A percentile compares a stretch with the other conserved stretches of the same genome.
Evolutionary conservation across 2,329 filamentous ascomycete genomes (phyloP).

Genomic region (Aureobasidium sp.): DNA sequence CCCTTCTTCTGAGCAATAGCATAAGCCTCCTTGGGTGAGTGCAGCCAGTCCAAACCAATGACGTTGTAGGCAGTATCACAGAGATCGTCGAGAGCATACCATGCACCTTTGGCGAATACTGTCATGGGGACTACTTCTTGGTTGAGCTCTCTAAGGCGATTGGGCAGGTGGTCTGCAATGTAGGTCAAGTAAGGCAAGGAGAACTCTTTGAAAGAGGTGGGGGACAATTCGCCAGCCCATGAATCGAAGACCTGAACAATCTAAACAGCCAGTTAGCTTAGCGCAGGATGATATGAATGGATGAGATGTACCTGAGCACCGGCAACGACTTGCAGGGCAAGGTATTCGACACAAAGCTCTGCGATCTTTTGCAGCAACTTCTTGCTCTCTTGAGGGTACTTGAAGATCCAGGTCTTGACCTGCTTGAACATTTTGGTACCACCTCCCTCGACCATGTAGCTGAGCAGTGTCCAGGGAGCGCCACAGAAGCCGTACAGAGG

Average conservation of each 20-base stretch:
- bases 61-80: constrained; percentile 89
- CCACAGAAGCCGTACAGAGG: constrained; percentile 95
- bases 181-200: constrained; percentile 78
- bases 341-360: constrained; percentile 88
- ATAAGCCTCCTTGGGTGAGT: constrained; percentile 78
- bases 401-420: constrained; percentile 95
- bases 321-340: constrained; percentile 85
- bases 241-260: constrained; percentile 96
- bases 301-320: constrained; percentile 67
- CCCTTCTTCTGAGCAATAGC: constrained; percentile 62
- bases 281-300: not conserved
- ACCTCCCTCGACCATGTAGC: constrained; percentile 98
- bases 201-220: constrained; percentile 74
- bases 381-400: constrained; percentile 73
- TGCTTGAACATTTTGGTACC: constrained; percentile 92
- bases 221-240: constrained; percentile 91
- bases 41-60: constrained; percentile 90
- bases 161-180: constrained; percentile 75
- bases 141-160: constrained; percentile 63
- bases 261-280: constrained; percentile 33
- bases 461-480: constrained; percentile 91
- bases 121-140: constrained; percentile 88
- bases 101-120: constrained; percentile 95
- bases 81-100: constrained; percentile 83
- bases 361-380: constrained; percentile 82